Conservation (phyloP, 1,284 basidiomycete species). For the Trichosporon sp. region DNA sequence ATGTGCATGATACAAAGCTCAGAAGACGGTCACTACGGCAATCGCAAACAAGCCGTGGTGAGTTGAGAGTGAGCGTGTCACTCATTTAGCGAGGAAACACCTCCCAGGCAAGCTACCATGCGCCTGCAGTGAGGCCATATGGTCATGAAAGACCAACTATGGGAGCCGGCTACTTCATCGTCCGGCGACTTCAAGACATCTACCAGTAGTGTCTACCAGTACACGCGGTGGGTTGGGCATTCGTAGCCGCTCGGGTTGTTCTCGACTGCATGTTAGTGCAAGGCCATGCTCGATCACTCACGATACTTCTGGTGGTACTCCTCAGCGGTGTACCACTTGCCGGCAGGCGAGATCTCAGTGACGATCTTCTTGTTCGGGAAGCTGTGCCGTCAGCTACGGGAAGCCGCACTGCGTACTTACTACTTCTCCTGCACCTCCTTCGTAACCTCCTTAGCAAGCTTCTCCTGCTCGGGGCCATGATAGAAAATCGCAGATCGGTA, state of each 20-base stretch:
- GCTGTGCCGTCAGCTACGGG: slow-evolving; percentile 46
- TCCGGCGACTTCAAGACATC: not conserved
- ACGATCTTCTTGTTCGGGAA: slow-evolving; percentile 69
- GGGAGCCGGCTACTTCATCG: too few relatives aligned
- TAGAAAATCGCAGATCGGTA: slow-evolving; percentile 93
- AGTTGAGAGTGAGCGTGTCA: too few relatives aligned
- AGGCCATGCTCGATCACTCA: slow-evolving; percentile 31
- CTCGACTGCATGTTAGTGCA: slow-evolving; percentile 30
- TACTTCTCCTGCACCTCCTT: slow-evolving; percentile 79
- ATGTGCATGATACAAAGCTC: too few relatives aligned
- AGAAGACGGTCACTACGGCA: too few relatives aligned
- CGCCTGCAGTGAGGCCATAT: too few relatives aligned
- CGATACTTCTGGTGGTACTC: slow-evolving; percentile 75
- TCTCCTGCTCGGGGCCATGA: slow-evolving; percentile 66
- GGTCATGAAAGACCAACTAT: too few relatives aligned
- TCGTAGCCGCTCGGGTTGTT: slow-evolving; percentile 50
- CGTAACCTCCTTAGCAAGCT: slow-evolving; percentile 71
- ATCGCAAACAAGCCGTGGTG: too few relatives aligned
- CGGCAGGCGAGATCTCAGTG: slow-evolving; percentile 63
- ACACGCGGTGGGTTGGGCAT: slow-evolving; percentile 50
- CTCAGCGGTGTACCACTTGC: slow-evolving; percentile 75
- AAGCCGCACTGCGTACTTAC: slow-evolving; percentile 32
- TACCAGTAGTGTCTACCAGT: slow-evolving; percentile 38
- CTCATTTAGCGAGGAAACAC: too few relatives aligned
- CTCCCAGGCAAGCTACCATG: too few relatives aligned